Evolutionary conservation across 805 yeast genomes (phyloP), one percentile per base, ranked within the genome.

Genomic region (Lipomyces spencermartinsiae): DNA sequence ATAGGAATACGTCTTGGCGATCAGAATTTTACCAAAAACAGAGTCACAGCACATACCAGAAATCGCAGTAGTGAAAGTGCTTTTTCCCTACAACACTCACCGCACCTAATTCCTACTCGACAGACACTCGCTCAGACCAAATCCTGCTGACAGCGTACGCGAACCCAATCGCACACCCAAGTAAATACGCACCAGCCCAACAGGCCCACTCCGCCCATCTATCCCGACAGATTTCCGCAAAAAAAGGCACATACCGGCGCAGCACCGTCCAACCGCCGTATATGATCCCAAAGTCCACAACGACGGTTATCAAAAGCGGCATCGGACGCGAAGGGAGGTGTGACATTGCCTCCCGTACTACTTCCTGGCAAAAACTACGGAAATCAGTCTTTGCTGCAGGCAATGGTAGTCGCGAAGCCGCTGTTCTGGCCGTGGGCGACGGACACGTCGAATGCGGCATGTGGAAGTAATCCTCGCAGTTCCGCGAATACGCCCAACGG

Each of bases 401-500:
- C 14, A 35, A 8, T 35, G 19, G 22, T 43, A 19, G 14, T 43
- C n/a, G 10, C 4, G 49, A 43, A 43, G 49, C 3, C 49, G 22
- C 22, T 7, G 49, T n/a, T 37, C 43, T 12, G 12, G 43, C 14
- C n/a, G 16, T 16, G 6, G 43, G 5, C 43, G 14, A 12, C 43
- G 43, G 43, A 12, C 16, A 37, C 9, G 43, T 37, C 4, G 49
- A 12, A 14, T 43, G 49, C 22, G 49, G 49, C 49, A 43, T 43
- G 10, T 43, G 49, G 49, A 43, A 43, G 49, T 43, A 43, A n/a
- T 43, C 49, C 49, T 43, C 49, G 22, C 49, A 43, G n/a, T 43
- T 19, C 49, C 49, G 49, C 2, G 49, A 43, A 43, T 43, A 43
- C 7, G 22, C 49, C 49, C 49, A 43, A 16, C 49, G 49, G 5